phyloP scores from a whole-genome alignment of 257 asterid species.

The Fraxinus pennsylvanica region DNA sequence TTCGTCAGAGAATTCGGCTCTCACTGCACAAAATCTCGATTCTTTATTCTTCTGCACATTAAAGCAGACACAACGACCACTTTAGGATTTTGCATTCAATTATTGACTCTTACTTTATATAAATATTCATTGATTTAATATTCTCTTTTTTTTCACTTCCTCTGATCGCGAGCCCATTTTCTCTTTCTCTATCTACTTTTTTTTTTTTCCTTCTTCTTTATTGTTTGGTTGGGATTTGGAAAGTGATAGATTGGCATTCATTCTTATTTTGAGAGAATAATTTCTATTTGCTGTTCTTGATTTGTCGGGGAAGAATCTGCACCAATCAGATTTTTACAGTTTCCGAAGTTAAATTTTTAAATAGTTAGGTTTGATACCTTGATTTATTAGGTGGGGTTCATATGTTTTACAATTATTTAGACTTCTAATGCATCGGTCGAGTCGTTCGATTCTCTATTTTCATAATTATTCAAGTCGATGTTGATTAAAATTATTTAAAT shows the following conservation, averaged over 20 bases:
- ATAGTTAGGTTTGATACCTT: too few relatives aligned
- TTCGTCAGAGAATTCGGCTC: conserved; percentile 57
- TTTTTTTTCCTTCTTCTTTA: not conserved
- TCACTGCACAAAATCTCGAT: not conserved
- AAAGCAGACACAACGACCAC: conserved; percentile 44
- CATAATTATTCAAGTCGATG: too few relatives aligned
- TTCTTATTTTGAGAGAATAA: not conserved
- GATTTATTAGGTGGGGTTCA: not conserved
- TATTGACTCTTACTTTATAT: conserved; percentile 35
- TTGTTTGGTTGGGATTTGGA: not conserved
- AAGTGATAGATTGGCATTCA: not conserved
- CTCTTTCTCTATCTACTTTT: not conserved
- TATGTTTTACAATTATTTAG: too few relatives aligned
- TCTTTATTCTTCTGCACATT: conserved; percentile 31
- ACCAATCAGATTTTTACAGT: too few relatives aligned
- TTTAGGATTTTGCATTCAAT: conserved; percentile 49
- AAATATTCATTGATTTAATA: conserved; percentile 22
- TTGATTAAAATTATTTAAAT: too few relatives aligned
- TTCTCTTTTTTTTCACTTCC: conserved; percentile 11
- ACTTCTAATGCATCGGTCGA: too few relatives aligned
- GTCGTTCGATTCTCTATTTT: too few relatives aligned
- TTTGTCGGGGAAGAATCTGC: too few relatives aligned
- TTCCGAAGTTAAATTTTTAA: too few relatives aligned
- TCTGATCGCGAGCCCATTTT: conserved; percentile 34
- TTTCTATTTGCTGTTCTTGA: not conserved